A percentile compares a stretch with the other conserved stretches of the same genome.
Conservation (phyloP, 495 filamentous ascomycete genomes). For the Trypethelium eluteriae region DNA sequence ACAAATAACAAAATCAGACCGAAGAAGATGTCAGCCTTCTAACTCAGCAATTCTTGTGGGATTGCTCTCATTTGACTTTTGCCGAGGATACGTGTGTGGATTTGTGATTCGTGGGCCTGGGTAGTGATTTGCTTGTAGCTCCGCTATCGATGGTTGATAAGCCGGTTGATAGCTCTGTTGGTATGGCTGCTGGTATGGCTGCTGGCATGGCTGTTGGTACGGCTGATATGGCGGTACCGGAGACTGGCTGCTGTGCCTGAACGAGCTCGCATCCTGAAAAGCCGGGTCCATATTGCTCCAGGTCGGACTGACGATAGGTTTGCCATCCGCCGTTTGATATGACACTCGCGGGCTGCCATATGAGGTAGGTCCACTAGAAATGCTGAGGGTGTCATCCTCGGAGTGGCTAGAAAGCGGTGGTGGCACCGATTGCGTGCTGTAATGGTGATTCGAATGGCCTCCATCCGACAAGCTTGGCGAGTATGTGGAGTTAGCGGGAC, state of each 20-base stretch:
- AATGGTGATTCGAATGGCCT: neutral
- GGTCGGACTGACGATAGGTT: neutral
- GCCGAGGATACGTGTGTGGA: neutral
- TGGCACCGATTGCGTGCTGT: neutral
- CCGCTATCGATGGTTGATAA: neutral
- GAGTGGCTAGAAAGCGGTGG: neutral
- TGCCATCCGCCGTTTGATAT: slow-evolving; percentile 5
- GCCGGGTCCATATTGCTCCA: neutral
- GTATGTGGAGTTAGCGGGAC: neutral
- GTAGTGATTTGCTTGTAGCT: neutral
- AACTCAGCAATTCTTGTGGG: neutral
- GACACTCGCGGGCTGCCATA: neutral
- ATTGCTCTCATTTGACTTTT: neutral
- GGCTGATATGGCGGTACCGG: neutral
- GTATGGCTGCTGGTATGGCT: neutral
- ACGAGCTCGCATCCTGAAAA: neutral
- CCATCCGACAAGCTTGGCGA: neutral
- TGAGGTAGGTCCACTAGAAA: neutral
- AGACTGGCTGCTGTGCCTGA: neutral
- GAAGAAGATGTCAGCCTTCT: neutral
- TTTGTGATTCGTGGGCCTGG: neutral
- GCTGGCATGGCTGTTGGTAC: too few relatives aligned
- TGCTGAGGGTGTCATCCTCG: neutral
- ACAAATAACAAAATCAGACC: neutral
- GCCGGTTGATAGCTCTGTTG: neutral